Evolutionary conservation across 257 asterid species (phyloP).

Genomic region (Nicotiana obtusifolia): DNA sequence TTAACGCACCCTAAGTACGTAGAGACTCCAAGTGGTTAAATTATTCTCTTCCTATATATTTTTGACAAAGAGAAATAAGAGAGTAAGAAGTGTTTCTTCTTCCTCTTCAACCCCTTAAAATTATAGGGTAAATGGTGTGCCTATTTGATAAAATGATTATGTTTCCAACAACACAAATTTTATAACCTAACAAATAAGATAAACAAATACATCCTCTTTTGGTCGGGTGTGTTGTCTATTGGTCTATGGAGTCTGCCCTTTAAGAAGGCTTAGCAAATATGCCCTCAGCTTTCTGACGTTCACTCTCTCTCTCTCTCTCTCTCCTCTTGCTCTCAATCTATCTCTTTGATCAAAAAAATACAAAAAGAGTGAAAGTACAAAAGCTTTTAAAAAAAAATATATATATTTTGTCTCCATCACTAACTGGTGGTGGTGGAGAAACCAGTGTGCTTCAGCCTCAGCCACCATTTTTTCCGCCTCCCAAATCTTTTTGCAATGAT

Average conservation of each 20-base stretch:
- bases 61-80: not conserved
- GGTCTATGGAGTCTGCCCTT: conserved; percentile 7
- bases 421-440: conserved; percentile 43
- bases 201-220: conserved; percentile 15
- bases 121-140: not conserved
- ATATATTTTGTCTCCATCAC: conserved; percentile 36
- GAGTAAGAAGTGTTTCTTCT: not conserved
- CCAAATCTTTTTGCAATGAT: conserved; percentile 6
- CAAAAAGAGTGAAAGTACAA: not conserved
- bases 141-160: not conserved
- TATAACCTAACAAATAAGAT: not conserved
- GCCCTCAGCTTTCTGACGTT: conserved; percentile 27
- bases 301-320: not conserved
- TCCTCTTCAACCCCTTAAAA: not conserved
- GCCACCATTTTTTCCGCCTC: conserved; percentile 50
- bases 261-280: conserved; percentile 27
- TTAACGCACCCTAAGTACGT: not conserved
- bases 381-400: not conserved
- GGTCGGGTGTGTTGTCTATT: conserved; percentile 23
- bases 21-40: not conserved
- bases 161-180: not conserved
- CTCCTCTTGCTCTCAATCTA: not conserved
- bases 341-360: not conserved
- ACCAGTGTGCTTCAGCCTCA: conserved; percentile 11
- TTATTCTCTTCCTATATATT: not conserved